Base-by-base conservation (phyloP, 306 rosid species). In the Trifolium pratense region DNA sequence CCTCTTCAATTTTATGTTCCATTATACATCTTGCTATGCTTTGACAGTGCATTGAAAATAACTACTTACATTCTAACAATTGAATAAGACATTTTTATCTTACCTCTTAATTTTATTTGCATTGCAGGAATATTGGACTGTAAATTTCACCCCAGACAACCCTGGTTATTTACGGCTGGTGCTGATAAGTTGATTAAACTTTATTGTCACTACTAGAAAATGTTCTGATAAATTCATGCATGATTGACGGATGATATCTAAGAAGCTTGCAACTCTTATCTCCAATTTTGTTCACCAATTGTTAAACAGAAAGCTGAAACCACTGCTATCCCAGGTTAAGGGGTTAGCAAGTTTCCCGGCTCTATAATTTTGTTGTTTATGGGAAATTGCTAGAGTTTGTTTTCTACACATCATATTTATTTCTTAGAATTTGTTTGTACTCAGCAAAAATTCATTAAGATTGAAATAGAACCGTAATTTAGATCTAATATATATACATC, bases 131-230 rank as follows among this genome's bases (percentile, higher is more conserved):
- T 91, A 74, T 53, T 94, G 89, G 96, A 94, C 75, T 91, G 98
- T 74, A 94, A 87, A 79, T 91, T 94, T 80, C 97, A 94, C 85
- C 98, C 98, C 2, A 83, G 91, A 82, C 95, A 89, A 72, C 97
- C 97, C 11, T 94, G 97, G 97, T 65, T 94, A 72, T 94, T 94
- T 79, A 91, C 97, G 0, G 95, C 96, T 0, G 97, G 97, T 57
- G 92, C 95, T 13, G 99, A 94, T 85, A 88, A 87, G 10, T 77
- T 88, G 71, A 83, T 91, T 73, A 91, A 82, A 85, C 90, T 88
- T 31, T 88, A 84, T 78, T 91, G 95, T 46, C 91, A 94, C 68
- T 86, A 74, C 53, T 60, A 69, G 40, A 81, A 17, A 70, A 40
- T 66, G 46, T 68, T 63, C 66, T 37, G n/a, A 48, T 46, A 48